phyloP scores from a whole-genome alignment of 2,329 filamentous ascomycete species.

The Xylaria sp. region DNA sequence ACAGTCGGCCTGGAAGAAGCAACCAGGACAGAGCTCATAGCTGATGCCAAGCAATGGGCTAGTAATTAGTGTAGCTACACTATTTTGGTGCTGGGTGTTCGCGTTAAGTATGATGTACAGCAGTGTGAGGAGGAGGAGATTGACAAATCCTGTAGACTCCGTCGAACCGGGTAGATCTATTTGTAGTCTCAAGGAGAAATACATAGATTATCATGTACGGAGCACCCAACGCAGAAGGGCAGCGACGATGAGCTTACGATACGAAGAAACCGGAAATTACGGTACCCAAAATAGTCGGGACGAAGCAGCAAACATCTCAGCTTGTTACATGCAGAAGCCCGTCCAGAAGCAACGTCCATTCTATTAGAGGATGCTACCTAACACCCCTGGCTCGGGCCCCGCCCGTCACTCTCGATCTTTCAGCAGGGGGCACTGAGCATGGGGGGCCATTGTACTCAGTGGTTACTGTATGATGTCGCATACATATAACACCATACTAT shows the following conservation, averaged over 20 bases:
- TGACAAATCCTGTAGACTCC: constrained; percentile 16
- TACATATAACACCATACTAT: neutral
- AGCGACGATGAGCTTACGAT: too few species aligned
- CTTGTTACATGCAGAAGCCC: neutral
- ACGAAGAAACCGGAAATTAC: neutral
- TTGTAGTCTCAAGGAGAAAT: neutral
- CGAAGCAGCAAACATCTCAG: neutral
- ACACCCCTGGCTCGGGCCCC: neutral
- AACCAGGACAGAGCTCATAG: constrained; percentile 1
- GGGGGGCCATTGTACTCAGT: too few species aligned
- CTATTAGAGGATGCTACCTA: neutral
- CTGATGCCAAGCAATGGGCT: constrained; percentile 18
- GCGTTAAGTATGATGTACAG: neutral
- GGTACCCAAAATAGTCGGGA: neutral
- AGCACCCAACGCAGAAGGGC: too few species aligned
- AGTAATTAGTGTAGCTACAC: neutral
- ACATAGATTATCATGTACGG: neutral
- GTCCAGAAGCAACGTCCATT: neutral
- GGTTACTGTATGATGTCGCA: neutral
- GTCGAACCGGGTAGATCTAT: neutral
- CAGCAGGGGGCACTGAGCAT: too few species aligned
- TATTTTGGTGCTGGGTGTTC: neutral
- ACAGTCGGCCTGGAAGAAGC: neutral
- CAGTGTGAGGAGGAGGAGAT: neutral
- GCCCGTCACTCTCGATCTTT: neutral